Base-by-base conservation (phyloP, 768 basidiomycete genomes). In the Pholiota microspora region DNA sequence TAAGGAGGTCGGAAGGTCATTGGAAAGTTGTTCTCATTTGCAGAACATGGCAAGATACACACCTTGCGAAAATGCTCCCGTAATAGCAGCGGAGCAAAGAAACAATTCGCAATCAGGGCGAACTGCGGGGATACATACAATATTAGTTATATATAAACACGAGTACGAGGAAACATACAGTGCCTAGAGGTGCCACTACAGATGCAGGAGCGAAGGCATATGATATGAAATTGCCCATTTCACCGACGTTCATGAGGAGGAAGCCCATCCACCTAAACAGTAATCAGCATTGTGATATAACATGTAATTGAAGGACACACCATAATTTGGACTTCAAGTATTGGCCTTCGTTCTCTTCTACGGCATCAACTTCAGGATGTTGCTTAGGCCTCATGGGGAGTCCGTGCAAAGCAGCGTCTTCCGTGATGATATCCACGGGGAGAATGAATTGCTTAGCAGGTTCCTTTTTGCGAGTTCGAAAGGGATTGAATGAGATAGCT, bases 141-240 rank as follows among this genome's bases (percentile, higher is more conserved):
- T 23, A 18, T 49, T 55, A 15, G 25, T 45, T 36, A 13, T 13
- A 27, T 44, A 42, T 45, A 4, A 2, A n/a, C 13, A 13, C 10
- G 16, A 40, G 38, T 61, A 60, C 38, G 71, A 5, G 4, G 31
- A 35, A 44, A 27, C 85, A 72, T 62, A 96, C 94, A 42, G 92
- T 94, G n/a, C 96, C 96, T 9, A 98, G 77, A 25, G 96, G 96
- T 0, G 96, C 94, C 10, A 98, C 94, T 4, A 95, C 74, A n/a
- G 90, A 92, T 4, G 93, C 92, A 7, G 93, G 93, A 18, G 92
- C 92, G 70, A 78, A 95, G 0, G 86, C 93, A 57, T 95, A 95
- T 0, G 91, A 91, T 45, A 86, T 86, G 63, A 97, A 98, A 66
- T 98, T 98, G 5, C 94, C 81, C 18, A 81, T 73, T 73, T 99